Conservation (phyloP, 371 early-diverging fungal species). For the Apophysomyces trapeziformis region DNA sequence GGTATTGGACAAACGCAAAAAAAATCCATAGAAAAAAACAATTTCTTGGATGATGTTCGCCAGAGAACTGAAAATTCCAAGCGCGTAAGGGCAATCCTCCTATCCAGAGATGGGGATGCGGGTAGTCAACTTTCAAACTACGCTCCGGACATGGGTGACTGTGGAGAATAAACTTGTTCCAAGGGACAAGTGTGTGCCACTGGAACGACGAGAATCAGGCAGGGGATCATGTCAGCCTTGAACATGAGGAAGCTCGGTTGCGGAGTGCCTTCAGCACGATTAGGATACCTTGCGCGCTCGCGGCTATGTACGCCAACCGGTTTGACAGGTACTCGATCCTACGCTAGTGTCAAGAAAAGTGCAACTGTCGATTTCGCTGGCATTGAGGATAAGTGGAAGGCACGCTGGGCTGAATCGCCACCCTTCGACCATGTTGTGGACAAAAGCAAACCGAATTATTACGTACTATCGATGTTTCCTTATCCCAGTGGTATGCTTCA, state of each 20-base stretch:
- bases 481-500: constrained; percentile 94
- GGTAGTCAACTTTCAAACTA: no score
- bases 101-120: no score
- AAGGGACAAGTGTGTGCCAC: no score
- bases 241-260: neutral
- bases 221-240: neutral
- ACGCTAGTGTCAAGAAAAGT: constrained; percentile 12
- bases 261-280: neutral
- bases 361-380: constrained; percentile 38
- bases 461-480: constrained; percentile 93
- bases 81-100: no score
- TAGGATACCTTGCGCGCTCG: neutral
- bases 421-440: neutral
- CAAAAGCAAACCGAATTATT: constrained; percentile 61
- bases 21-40: no score
- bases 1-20: no score
- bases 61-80: no score
- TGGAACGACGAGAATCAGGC: neutral
- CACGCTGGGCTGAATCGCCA: constrained; percentile 53
- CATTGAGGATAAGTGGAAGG: constrained; percentile 66
- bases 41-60: no score
- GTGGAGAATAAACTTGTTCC: no score
- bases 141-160: no score
- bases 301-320: neutral
- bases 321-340: neutral